Evolutionary conservation across 1,284 basidiomycete genomes (phyloP).

Genomic region (Trametes polyzona): DNA sequence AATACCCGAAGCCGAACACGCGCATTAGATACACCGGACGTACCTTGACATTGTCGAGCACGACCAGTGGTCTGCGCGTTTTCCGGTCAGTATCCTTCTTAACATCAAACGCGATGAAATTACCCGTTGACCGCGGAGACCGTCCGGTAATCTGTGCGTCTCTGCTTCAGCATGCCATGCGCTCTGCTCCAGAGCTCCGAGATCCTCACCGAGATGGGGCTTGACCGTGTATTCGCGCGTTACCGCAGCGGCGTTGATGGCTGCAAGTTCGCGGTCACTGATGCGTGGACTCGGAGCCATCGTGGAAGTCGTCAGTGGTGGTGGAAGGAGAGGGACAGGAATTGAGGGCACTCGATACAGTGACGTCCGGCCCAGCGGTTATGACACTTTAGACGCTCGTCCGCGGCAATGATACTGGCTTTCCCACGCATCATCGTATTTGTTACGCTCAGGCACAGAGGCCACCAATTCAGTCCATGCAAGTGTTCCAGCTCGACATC

Average conservation of each 20-base stretch:
- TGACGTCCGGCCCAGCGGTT: conserved; percentile 27
- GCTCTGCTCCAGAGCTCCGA: neutral
- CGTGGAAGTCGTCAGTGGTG: conserved; percentile 18
- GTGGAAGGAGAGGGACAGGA: neutral
- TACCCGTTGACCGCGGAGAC: conserved; percentile 97
- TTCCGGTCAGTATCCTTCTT: neutral
- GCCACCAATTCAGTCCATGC: neutral
- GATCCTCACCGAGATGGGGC: conserved; percentile 81
- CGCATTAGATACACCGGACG: conserved; percentile 22
- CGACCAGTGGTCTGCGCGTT: conserved; percentile 80
- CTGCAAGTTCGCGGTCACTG: conserved; percentile 76
- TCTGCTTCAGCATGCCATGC: conserved; percentile 17
- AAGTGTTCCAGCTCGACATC: too few relatives aligned
- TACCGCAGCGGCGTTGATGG: conserved; percentile 87
- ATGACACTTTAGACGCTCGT: conserved; percentile 11
- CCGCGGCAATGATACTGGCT: conserved; percentile 2
- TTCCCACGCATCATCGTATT: conserved; percentile 26
- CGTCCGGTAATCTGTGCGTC: conserved; percentile 85
- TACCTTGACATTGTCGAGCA: conserved; percentile 98
- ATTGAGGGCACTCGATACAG: conserved; percentile 8
- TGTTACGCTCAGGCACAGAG: neutral
- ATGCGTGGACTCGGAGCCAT: conserved; percentile 61
- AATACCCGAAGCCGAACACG: conserved; percentile 1
- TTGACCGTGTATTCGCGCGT: conserved; percentile 84
- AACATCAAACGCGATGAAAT: conserved; percentile 31